These are phyloP conservation scores for Acidiella bohemica DNA, from an alignment of 495 filamentous ascomycete species.

Conservation along the genomic window DNA sequence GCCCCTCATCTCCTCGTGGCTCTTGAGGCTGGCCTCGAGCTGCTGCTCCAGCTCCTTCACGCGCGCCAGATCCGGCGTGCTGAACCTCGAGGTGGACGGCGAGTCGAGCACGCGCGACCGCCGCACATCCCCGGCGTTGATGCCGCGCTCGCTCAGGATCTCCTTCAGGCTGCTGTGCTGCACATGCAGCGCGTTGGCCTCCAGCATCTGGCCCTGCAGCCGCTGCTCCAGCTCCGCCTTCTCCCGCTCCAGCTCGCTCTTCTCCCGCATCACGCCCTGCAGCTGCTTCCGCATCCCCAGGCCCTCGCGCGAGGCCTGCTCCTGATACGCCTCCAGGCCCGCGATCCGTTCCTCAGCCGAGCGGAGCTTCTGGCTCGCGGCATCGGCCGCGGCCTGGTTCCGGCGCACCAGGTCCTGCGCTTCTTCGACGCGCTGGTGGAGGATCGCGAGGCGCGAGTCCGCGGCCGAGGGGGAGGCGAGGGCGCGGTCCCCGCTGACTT, in stretches of 20 bases:
- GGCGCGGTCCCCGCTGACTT: conserved; percentile 41
- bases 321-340: conserved; percentile 89
- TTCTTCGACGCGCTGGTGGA: conserved; percentile 66
- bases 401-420: conserved; percentile 69
- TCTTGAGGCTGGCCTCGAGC: conserved; percentile 59
- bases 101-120: conserved; percentile 47
- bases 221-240: conserved; percentile 68
- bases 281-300: conserved; percentile 79
- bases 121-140: conserved; percentile 44
- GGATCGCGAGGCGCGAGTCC: conserved; percentile 60
- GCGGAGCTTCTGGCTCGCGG: conserved; percentile 73
- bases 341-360: conserved; percentile 92
- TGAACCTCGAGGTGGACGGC: conserved; percentile 49
- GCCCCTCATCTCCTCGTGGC: conserved; percentile 70
- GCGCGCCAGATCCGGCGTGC: conserved; percentile 67
- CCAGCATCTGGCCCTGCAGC: conserved; percentile 69
- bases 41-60: conserved; percentile 82
- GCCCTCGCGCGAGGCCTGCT: conserved; percentile 86
- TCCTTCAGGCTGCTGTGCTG: conserved; percentile 87
- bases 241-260: conserved; percentile 57
- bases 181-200: conserved; percentile 77
- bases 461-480: conserved; percentile 40
- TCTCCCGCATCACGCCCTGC: conserved; percentile 66
- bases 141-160: conserved; percentile 73
- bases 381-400: conserved; percentile 82